Evolutionary conservation across 257 asterid species (phyloP), one percentile per base, ranked within the genome.

Genomic region (Nemophila menziesii): DNA sequence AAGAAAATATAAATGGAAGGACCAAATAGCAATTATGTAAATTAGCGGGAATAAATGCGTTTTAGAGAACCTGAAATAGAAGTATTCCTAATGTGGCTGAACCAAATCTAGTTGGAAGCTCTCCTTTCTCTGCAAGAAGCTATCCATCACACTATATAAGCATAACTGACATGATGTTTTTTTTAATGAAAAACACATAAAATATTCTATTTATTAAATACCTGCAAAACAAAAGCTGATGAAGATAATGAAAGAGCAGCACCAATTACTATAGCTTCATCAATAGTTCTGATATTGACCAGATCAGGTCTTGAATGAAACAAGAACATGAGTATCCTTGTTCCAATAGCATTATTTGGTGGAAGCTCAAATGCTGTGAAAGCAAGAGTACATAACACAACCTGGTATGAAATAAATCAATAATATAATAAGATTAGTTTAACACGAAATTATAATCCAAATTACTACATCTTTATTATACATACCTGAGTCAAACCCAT

Each of bases 91-190:
- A 73, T 48, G 99, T 90, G 17, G 99, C 99, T 26, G 96, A 90
- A 44, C 98, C 99, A 60, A 90, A 77, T 69, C 85, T 81, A 51
- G 98, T 90, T 29, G 99, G 93, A 62, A 85, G 99, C 65, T 90
- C 99, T 43, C 99, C 96, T 61, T 66, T 90, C 68, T 90, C 99
- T 68, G 99, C 99, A 47, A 90, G 96, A 70, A 90, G 93, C 96
- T 90, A 67, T 33, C 74, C 10, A 51, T 55, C 56, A 59, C 55
- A 52, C 44, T 36, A 57, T 43, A 68, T 70, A 64, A 73, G 80
- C 76, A 65, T 49, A 29, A 41, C 15, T n/a, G n/a, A 37, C 15
- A 0, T 33, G 24, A 20, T 4, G 19, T 40, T 40, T 5, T 10
- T 39, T 40, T 26, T 10, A 26, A 5, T 26, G 10, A 5, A 26